phyloP scores from a whole-genome alignment of 257 asterid genomes.

The Thymus mandschuricus region DNA sequence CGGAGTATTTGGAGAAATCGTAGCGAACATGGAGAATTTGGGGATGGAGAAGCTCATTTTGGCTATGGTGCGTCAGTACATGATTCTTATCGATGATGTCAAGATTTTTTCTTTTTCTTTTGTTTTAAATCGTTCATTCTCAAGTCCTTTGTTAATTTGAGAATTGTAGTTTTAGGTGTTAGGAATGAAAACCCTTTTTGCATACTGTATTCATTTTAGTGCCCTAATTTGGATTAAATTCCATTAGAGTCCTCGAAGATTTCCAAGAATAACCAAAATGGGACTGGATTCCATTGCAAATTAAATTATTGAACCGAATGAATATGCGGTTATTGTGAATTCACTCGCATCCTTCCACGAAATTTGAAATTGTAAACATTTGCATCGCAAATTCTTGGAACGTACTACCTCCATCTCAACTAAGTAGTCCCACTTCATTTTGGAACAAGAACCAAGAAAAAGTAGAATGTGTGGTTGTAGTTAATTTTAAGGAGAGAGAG shows the following conservation, averaged over 20 bases:
- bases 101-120: slow-evolving; percentile 17
- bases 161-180: background rate
- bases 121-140: background rate
- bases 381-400: too few species aligned
- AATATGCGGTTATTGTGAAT: too few species aligned
- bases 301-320: too few species aligned
- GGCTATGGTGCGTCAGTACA: background rate
- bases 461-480: too few species aligned
- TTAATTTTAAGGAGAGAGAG: too few species aligned
- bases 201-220: background rate
- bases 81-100: slow-evolving; percentile 30
- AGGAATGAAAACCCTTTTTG: background rate
- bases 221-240: background rate
- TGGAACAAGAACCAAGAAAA: too few species aligned
- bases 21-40: slow-evolving; percentile 37
- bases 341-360: too few species aligned
- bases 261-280: background rate
- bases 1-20: slow-evolving; percentile 32
- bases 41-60: slow-evolving; percentile 51
- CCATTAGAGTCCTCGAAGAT: background rate
- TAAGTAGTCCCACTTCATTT: too few species aligned
- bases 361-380: too few species aligned
- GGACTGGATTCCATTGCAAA: too few species aligned
- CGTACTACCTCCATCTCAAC: too few species aligned
- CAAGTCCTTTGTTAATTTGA: slow-evolving; percentile 2